Evolutionary conservation across 352 stramenopile genomes (phyloP), one percentile per base, ranked within the genome.

Genomic region (Globisporangium uncinulatum): DNA sequence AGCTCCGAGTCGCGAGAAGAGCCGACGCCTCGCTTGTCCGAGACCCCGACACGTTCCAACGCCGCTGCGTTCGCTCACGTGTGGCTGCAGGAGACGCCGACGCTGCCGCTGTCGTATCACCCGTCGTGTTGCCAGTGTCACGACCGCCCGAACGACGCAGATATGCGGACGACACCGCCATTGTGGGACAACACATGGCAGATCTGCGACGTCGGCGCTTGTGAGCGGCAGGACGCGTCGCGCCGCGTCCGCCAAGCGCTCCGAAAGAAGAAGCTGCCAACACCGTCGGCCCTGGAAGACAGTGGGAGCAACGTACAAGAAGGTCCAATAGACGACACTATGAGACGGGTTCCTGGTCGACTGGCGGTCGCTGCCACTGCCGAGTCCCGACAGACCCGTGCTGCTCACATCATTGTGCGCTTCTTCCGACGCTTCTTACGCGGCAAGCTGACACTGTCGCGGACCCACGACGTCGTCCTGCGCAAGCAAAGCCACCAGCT

Each of bases 331-430:
- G 34, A 39, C 34, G 34, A 39, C 34, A 39, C 34, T 29, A 29
- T 29, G 10, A 39, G 34, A 13, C 34, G 6, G 2, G 34, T 39
- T 39, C 34, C 10, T 13, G 6, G 34, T 39, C 34, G 34, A 39
- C 7, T 20, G 3, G 45, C 7, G n/a, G 59, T 65, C 24, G 15
- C 47, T 13, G 17, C 21, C 17, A 54, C 48, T 6, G 60, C 61
- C 6, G 62, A 75, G 29, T 52, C 63, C n/a, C 51, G 59, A 4
- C 73, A 77, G 48, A 48, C 65, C n/a, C 66, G 67, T 11, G 78
- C 75, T 4, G 75, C 75, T 5, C 54, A 63, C n/a, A 86, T 86
- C 51, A 86, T 89, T 46, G 67, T 79, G 5, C 67, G 72, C 11
- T 88, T 89, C 57, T 67, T 89, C 36, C 67, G 68, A 11, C 66